phyloP scores from a whole-genome alignment of 495 filamentous ascomycete species.

The Aspergillus affinis region DNA sequence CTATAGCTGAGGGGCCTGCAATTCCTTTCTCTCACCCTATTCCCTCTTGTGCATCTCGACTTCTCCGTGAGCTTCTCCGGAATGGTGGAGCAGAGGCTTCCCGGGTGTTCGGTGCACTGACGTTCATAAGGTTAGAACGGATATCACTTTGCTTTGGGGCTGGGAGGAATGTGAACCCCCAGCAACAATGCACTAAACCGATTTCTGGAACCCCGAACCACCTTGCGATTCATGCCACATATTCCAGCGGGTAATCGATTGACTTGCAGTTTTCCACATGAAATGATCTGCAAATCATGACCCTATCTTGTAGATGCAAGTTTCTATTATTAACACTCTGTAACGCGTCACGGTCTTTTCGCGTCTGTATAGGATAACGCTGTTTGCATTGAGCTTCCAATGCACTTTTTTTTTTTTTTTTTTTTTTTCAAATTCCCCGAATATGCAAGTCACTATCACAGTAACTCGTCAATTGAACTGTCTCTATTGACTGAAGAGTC shows the following conservation, averaged over 20 bases:
- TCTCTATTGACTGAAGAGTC: neutral
- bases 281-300: neutral
- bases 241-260: constrained; percentile 4
- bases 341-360: neutral
- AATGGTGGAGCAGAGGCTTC: constrained; percentile 7
- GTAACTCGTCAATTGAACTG: neutral
- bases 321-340: constrained; percentile 25
- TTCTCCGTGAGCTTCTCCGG: neutral
- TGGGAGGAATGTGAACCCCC: constrained; percentile 39
- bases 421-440: neutral
- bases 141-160: constrained; percentile 26
- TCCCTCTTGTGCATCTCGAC: constrained; percentile 7
- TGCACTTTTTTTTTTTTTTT: too few species aligned
- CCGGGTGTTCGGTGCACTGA: constrained; percentile 9
- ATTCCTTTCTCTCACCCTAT: constrained; percentile 3
- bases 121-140: constrained; percentile 29
- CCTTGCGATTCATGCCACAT: constrained; percentile 3
- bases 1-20: neutral
- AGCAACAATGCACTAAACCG: constrained; percentile 33
- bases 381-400: neutral
- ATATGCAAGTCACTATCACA: neutral
- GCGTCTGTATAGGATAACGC: neutral
- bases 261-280: neutral
- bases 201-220: constrained; percentile 17
- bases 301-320: neutral